These are phyloP conservation scores for Epichloe baconii DNA, from an alignment of 2,329 filamentous ascomycete species.

Conservation along the genomic window DNA sequence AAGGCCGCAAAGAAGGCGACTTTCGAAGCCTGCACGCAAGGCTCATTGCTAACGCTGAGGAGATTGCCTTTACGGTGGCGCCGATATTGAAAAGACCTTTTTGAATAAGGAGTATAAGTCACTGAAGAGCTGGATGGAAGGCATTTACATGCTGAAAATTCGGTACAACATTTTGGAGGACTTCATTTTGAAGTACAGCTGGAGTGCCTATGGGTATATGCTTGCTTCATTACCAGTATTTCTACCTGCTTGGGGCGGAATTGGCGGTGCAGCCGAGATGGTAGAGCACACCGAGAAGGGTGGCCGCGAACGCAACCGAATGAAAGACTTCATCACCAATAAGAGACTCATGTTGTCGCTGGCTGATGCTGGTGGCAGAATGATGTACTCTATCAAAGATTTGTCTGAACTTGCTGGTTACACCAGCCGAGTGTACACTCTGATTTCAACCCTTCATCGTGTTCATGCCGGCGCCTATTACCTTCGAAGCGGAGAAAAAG, in stretches of 20 bases:
- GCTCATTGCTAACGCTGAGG: constrained; percentile 91
- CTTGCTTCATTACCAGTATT: constrained; percentile 89
- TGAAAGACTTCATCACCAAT: constrained; percentile 99
- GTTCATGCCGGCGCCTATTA: constrained; percentile 87
- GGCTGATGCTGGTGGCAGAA: constrained; percentile 86
- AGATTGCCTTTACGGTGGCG: constrained; percentile 92
- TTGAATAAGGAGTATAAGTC: constrained; percentile 86
- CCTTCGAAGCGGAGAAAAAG: constrained; percentile 50
- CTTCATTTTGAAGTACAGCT: constrained; percentile 95
- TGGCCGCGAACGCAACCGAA: constrained; percentile 66
- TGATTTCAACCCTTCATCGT: constrained; percentile 88
- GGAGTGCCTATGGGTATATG: constrained; percentile 95
- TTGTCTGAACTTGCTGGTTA: constrained; percentile 90
- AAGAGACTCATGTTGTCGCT: constrained; percentile 96
- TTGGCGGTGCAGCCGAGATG: constrained; percentile 61
- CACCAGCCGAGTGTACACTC: constrained; percentile 87
- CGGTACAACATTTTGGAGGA: constrained; percentile 98
- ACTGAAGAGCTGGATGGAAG: constrained; percentile 93
- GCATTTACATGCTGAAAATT: constrained; percentile 95
- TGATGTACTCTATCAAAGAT: constrained; percentile 99
- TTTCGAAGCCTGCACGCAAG: constrained; percentile 85
- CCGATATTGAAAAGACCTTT: constrained; percentile 88
- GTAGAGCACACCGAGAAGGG: constrained; percentile 34
- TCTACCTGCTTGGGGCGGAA: constrained; percentile 82
- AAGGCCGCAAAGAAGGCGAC: constrained; percentile 88